A percentile compares a stretch with the other conserved stretches of the same genome.
Conservation (phyloP, 768 basidiomycete genomes). For the Kwoniella heveanensis region DNA sequence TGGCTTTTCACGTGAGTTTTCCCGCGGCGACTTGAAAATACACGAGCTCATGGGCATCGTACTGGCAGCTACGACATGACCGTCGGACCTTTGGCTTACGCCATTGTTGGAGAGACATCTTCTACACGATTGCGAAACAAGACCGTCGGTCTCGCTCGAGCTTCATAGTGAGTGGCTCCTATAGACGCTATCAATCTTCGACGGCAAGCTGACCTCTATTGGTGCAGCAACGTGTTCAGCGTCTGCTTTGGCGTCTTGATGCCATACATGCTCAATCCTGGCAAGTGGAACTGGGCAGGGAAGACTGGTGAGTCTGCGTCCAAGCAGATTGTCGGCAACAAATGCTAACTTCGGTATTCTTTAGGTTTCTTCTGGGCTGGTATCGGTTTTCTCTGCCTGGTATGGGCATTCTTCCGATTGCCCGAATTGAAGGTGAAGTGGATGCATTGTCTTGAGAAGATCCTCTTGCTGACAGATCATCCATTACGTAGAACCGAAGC, state of each 20-base stretch:
- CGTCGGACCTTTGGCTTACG: slow-evolving; percentile 46
- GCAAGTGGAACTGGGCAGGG: slow-evolving; percentile 40
- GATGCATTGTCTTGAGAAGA: too few relatives aligned
- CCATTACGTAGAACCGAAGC: slow-evolving; percentile 12
- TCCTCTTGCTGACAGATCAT: not conserved
- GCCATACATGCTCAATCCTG: slow-evolving; percentile 38
- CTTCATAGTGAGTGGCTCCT: slow-evolving; percentile 30
- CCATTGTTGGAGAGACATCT: slow-evolving; percentile 42
- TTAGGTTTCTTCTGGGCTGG: slow-evolving; percentile 45
- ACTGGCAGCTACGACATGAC: slow-evolving; percentile 38
- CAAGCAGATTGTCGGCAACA: not conserved
- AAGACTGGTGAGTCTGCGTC: slow-evolving; percentile 29
- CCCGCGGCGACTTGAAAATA: not conserved
- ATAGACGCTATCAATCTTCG: slow-evolving; percentile 23
- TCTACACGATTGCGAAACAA: slow-evolving; percentile 48
- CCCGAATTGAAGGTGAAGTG: slow-evolving; percentile 35
- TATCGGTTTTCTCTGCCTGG: slow-evolving; percentile 23
- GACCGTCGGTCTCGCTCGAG: slow-evolving; percentile 52
- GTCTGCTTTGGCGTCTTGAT: slow-evolving; percentile 32
- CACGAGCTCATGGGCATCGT: slow-evolving; percentile 9
- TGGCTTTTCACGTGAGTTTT: slow-evolving; percentile 25
- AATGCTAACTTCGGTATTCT: not conserved
- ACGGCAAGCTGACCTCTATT: slow-evolving; percentile 22
- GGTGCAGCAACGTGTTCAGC: slow-evolving; percentile 20
- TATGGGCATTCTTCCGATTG: slow-evolving; percentile 44